Evolutionary conservation across 371 early-diverging fungal genomes (phyloP), one percentile per base, ranked within the genome.

Genomic region (Actinomortierella wolfii): DNA sequence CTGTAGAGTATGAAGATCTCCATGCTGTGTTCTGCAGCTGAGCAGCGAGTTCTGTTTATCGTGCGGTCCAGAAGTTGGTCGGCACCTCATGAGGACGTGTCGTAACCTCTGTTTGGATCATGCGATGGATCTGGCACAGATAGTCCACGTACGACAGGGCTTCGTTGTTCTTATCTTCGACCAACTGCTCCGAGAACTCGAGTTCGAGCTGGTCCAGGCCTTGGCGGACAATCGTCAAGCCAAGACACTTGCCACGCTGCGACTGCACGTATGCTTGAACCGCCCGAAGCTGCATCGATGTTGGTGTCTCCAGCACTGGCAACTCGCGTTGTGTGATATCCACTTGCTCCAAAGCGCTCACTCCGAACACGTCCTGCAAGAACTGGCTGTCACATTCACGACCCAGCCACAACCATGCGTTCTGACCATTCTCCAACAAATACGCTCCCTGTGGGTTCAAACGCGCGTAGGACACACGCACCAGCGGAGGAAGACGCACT

Each of bases 141-240:
- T 89, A 97, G 68, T 97, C 98, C 9, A 97, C 94, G 78, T 98
- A 97, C 39, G 85, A 88, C 91, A 92, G 84, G 51, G 86, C 87
- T 45, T 89, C 92, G 54, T 85, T 86, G 51, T 89, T 90, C 70
- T 91, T 91, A 69, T 94, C 96, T 69, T 96, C 95, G 14, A 87
- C 78, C 56, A 95, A 61, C 39, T 81, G 70, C 21, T 81, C 81
- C 39, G 77, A 74, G 56, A 93, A 86, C 56, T 88, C 87, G 0
- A 81, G 64, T 62, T 93, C 95, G 14, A 78, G 48, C 45, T 81
- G 65, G 65, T 89, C 92, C 44, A 84, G 55, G 46, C 82, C 81
- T 57, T 88, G 88, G 45, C 92, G 79, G 24, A 88, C 81, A 28
- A 90, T 69, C 26, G 76, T 76, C 24, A 90, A 51, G 29, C 66